phyloP scores from a whole-genome alignment of 2,329 filamentous ascomycete genomes.

The Monilinia fructigena region DNA sequence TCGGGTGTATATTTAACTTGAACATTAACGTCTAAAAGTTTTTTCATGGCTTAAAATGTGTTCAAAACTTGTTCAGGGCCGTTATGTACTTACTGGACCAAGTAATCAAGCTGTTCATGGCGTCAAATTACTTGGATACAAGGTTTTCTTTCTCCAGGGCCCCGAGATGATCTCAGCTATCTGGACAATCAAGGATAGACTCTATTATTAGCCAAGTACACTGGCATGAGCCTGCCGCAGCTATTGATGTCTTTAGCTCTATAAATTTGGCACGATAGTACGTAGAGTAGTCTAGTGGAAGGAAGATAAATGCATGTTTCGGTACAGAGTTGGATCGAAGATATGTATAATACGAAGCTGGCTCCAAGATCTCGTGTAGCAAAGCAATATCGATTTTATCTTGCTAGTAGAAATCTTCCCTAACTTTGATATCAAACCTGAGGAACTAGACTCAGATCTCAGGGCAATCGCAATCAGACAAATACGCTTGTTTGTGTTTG shows the following conservation, averaged over 20 bases:
- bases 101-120: too few relatives aligned
- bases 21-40: too few relatives aligned
- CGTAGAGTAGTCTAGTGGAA: slow-evolving; percentile 28
- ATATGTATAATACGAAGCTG: slow-evolving; percentile 22
- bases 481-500: slow-evolving; percentile 32
- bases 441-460: not conserved
- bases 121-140: too few relatives aligned
- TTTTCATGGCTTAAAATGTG: too few relatives aligned
- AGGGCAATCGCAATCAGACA: not conserved
- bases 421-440: not conserved
- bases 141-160: too few relatives aligned
- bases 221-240: slow-evolving; percentile 26
- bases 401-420: not conserved
- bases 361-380: not conserved
- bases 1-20: too few relatives aligned
- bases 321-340: slow-evolving; percentile 30
- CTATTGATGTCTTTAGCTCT: slow-evolving; percentile 24
- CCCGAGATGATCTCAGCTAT: too few relatives aligned
- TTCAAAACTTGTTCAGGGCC: too few relatives aligned
- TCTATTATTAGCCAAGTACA: slow-evolving; percentile 28
- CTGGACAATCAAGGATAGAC: not conserved
- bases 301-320: slow-evolving; percentile 30
- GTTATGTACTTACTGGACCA: too few relatives aligned
- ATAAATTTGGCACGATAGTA: slow-evolving; percentile 19
- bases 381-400: slow-evolving; percentile 23